phyloP scores from a whole-genome alignment of 1,284 basidiomycete genomes.

The Volvariella volvacea region DNA sequence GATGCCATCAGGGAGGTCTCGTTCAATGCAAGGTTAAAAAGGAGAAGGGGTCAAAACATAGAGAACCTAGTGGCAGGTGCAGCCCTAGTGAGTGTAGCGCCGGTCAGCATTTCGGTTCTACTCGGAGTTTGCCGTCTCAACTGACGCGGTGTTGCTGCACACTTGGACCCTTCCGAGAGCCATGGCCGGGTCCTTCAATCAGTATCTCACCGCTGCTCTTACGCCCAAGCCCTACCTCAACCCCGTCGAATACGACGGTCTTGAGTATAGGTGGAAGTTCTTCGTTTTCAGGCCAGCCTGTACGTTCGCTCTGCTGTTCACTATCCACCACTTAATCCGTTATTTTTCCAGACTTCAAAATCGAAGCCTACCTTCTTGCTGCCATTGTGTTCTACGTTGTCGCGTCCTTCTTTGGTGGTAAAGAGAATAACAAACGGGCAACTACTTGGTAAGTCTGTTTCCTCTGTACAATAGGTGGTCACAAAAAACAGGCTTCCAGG shows the following conservation, averaged over 20 bases:
- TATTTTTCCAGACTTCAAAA: constrained; percentile 47
- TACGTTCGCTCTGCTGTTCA: constrained; percentile 26
- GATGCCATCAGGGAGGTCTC: too few species aligned
- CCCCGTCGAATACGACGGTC: constrained; percentile 40
- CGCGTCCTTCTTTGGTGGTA: constrained; percentile 49
- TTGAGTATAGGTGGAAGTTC: constrained; percentile 66
- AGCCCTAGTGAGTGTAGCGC: neutral
- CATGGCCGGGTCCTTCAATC: constrained; percentile 25
- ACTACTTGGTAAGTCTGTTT: constrained; percentile 43
- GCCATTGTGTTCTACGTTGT: constrained; percentile 48
- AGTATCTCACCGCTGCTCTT: constrained; percentile 32
- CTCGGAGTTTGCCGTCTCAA: too few species aligned
- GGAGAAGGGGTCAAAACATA: constrained; percentile 4
- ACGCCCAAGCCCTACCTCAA: constrained; percentile 41
- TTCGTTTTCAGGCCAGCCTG: constrained; percentile 79
- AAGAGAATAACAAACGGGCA: constrained; percentile 46
- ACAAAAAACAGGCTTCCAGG: constrained; percentile 29
- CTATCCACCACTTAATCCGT: constrained; percentile 5
- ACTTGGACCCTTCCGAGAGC: neutral
- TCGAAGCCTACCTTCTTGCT: constrained; percentile 52
- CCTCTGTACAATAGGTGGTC: constrained; percentile 7
- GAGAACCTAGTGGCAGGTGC: neutral
- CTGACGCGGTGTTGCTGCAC: too few species aligned
- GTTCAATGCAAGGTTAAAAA: neutral
- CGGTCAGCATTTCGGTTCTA: too few species aligned